A percentile compares a stretch with the other conserved stretches of the same genome.
phyloP scores from a whole-genome alignment of 495 filamentous ascomycete genomes.

The Astrothelium macrocarpum region DNA sequence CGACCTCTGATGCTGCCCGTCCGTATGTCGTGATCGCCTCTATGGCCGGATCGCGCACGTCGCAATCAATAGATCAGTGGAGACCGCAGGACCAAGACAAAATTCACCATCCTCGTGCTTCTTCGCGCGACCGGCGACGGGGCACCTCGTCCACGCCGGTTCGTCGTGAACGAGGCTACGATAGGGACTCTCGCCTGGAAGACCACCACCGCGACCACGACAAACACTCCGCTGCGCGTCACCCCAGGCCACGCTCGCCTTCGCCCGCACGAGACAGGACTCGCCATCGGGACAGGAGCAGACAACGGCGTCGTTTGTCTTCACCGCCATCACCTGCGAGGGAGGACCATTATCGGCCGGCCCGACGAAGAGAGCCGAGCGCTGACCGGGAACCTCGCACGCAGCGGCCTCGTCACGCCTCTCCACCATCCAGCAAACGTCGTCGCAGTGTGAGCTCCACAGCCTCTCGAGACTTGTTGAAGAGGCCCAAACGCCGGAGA shows the following conservation, averaged over 20 bases:
- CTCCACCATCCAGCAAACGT: constrained; percentile 26
- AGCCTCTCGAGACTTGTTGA: constrained; percentile 16
- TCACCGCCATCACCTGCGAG: neutral
- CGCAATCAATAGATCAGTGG: constrained; percentile 29
- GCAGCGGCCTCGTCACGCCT: constrained; percentile 13
- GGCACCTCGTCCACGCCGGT: constrained; percentile 18
- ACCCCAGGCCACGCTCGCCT: constrained; percentile 12
- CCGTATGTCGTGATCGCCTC: constrained; percentile 25
- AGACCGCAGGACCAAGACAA: constrained; percentile 25
- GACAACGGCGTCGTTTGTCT: neutral
- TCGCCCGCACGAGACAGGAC: constrained; percentile 19
- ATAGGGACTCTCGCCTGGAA: constrained; percentile 19
- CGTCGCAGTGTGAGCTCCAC: constrained; percentile 24
- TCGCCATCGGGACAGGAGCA: constrained; percentile 7
- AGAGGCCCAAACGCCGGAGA: constrained; percentile 20
- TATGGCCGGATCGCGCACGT: constrained; percentile 28
- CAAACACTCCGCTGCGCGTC: constrained; percentile 12
- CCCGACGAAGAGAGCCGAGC: constrained; percentile 23
- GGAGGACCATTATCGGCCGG: constrained; percentile 21
- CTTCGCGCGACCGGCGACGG: constrained; percentile 14
- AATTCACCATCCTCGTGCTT: constrained; percentile 7
- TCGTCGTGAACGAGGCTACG: constrained; percentile 21
- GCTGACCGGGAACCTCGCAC: constrained; percentile 22
- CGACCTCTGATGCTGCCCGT: constrained; percentile 22
- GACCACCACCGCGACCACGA: constrained; percentile 16